Evolutionary conservation across 495 filamentous ascomycete species (phyloP), one percentile per base, ranked within the genome.

Genomic region (Neurospora sp.): DNA sequence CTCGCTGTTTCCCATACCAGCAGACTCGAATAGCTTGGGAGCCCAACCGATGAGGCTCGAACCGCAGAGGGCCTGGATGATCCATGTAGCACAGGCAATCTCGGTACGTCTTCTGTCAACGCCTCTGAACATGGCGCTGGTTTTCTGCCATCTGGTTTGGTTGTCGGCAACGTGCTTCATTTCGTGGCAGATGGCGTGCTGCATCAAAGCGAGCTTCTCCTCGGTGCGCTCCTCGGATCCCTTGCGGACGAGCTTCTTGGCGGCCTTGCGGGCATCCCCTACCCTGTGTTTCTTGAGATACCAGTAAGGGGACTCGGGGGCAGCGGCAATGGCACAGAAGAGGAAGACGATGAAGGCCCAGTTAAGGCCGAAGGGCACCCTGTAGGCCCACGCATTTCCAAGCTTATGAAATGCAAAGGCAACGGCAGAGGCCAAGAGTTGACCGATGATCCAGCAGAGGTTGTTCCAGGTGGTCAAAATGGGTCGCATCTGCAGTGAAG

Each of bases 301-400:
- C 92, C 91, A 93, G 88, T 91, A 93, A 0, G 92, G 92, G 0
- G 89, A 91, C 79, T 95, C 92, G 0, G 92, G 92, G 1, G 91
- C 90, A 40, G 92, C 84, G 49, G 80, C 83, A 27, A 90, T 87
- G 39, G 85, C 89, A 74, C 91, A 84, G 70, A 90, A 80, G n/a
- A 93, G 82, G 0, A 90, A 86, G 39, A 88, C 73, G 0, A 87
- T 88, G 87, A 90, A 92, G 79, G 92, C 85, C 91, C 91, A 93
- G 78, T 92, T 90, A 41, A 91, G 49, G n/a, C 84, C 88, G 73
- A 90, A 91, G 0, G 90, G 89, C 74, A 80, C 86, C 11, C 88
- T 83, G 79, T 90, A 92, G 7, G 86, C 84, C 89, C 86, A 89
- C 76, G 90, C 78, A 72, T 85, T 86, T 5, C 74, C 39, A n/a